Evolutionary conservation across 2,329 filamentous ascomycete species (phyloP).

Genomic region (Paraconiothyrium sp.): DNA sequence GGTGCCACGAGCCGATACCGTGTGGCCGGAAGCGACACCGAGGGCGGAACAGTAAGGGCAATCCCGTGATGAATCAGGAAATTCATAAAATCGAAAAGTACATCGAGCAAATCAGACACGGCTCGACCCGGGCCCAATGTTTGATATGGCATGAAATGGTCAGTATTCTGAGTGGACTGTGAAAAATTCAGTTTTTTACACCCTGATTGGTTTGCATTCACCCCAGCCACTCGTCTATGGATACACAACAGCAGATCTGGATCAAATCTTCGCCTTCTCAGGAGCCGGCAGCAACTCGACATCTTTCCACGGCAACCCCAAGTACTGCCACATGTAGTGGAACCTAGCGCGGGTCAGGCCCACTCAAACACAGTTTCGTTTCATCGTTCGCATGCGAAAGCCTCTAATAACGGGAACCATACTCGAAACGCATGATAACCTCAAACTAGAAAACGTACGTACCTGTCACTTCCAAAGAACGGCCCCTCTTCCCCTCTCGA

Average conservation of each 20-base stretch:
- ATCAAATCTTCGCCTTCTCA: slow-evolving; percentile 44
- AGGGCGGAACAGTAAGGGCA: slow-evolving; percentile 21
- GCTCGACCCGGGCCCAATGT: not conserved
- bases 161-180: no score
- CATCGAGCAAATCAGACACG: not conserved
- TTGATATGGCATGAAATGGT: not conserved
- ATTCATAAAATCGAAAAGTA: not conserved
- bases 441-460: slow-evolving; percentile 28
- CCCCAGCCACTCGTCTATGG: no score
- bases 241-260: not conserved
- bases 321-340: slow-evolving; percentile 73
- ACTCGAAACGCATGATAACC: slow-evolving; percentile 9
- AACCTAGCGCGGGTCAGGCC: slow-evolving; percentile 58
- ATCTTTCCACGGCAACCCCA: slow-evolving; percentile 69
- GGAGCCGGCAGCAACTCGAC: slow-evolving; percentile 55
- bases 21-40: not conserved
- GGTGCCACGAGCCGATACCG: slow-evolving; percentile 25
- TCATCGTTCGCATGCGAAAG: slow-evolving; percentile 25
- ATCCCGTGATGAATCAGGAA: not conserved
- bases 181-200: not conserved
- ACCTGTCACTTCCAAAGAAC: slow-evolving; percentile 81
- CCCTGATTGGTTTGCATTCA: not conserved
- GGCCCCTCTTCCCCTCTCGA: slow-evolving; percentile 67
- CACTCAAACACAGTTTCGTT: slow-evolving; percentile 9
- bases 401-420: slow-evolving; percentile 21